Evolutionary conservation across 371 early-diverging fungal species (phyloP).

Genomic region (Apophysomyces trapeziformis): DNA sequence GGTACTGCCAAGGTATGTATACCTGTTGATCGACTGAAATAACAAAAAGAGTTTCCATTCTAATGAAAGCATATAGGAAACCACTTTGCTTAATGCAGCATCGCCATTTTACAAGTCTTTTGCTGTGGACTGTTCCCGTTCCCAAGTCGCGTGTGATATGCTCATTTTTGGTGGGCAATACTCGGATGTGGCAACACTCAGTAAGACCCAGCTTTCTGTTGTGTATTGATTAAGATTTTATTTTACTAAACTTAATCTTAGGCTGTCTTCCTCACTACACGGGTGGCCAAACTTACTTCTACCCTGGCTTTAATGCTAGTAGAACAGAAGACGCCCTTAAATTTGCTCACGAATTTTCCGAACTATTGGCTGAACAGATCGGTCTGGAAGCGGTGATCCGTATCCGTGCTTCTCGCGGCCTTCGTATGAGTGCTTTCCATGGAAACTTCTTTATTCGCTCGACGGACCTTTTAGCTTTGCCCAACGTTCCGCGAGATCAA

Average conservation of each 20-base stretch:
- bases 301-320: slow-evolving; percentile 92
- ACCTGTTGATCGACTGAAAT: too few species aligned
- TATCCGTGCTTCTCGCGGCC: slow-evolving; percentile 89
- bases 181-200: slow-evolving; percentile 73
- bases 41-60: too few species aligned
- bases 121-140: slow-evolving; percentile 90
- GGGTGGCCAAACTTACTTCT: slow-evolving; percentile 94
- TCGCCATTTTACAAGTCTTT: slow-evolving; percentile 92
- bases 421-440: slow-evolving; percentile 88
- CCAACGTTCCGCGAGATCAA: slow-evolving; percentile 95
- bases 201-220: slow-evolving; percentile 32
- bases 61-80: slow-evolving; percentile 56
- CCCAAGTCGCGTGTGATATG: slow-evolving; percentile 93
- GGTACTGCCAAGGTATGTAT: slow-evolving; percentile 75
- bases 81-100: slow-evolving; percentile 81
- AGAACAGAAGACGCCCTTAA: slow-evolving; percentile 89
- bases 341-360: slow-evolving; percentile 86
- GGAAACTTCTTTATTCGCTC: slow-evolving; percentile 97
- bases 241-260: slow-evolving; percentile 1
- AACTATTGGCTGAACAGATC: slow-evolving; percentile 82
- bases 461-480: slow-evolving; percentile 92
- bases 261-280: slow-evolving; percentile 87
- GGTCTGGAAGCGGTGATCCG: slow-evolving; percentile 98
- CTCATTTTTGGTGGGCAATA: slow-evolving; percentile 66
- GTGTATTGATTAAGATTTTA: too few species aligned